phyloP scores from a whole-genome alignment of 1,284 basidiomycete species.

The Coniferiporia weirii region DNA sequence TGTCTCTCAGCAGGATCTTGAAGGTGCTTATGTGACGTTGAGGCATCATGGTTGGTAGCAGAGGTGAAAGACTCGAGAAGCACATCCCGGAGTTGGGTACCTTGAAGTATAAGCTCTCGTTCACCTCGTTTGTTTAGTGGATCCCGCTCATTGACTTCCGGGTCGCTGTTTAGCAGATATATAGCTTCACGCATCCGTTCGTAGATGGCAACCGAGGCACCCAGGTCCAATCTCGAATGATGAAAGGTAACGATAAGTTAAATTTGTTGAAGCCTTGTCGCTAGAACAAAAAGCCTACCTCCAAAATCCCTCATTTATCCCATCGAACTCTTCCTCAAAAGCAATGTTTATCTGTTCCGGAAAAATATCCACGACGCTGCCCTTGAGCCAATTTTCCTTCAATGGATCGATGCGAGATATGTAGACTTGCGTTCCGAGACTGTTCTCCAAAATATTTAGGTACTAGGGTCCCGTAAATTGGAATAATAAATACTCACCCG shows the following conservation, averaged over 20 bases:
- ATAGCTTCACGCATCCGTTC: constrained; percentile 71
- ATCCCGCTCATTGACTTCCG: constrained; percentile 36
- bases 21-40: constrained; percentile 20
- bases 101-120: constrained; percentile 51
- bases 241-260: background rate
- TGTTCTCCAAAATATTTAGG: constrained; percentile 11
- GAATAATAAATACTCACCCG: constrained; percentile 39
- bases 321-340: constrained; percentile 49
- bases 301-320: constrained; percentile 47
- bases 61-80: constrained; percentile 48
- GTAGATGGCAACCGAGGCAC: constrained; percentile 60
- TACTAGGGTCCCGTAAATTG: background rate
- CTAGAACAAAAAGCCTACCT: constrained; percentile 32
- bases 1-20: constrained; percentile 32
- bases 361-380: constrained; percentile 48
- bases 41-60: background rate
- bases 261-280: background rate
- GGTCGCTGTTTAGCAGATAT: constrained; percentile 52
- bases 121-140: constrained; percentile 26
- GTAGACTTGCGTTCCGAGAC: constrained; percentile 52
- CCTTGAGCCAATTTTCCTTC: constrained; percentile 38
- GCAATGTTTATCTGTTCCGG: constrained; percentile 49
- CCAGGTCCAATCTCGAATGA: constrained; percentile 57
- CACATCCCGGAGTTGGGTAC: constrained; percentile 66
- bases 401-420: constrained; percentile 61